Percentiles rank a stretch among this genome's conserved stretches.
These are phyloP conservation scores for Penicillium riverlandense DNA, from an alignment of 495 filamentous ascomycete species.

Conservation along the genomic window DNA sequence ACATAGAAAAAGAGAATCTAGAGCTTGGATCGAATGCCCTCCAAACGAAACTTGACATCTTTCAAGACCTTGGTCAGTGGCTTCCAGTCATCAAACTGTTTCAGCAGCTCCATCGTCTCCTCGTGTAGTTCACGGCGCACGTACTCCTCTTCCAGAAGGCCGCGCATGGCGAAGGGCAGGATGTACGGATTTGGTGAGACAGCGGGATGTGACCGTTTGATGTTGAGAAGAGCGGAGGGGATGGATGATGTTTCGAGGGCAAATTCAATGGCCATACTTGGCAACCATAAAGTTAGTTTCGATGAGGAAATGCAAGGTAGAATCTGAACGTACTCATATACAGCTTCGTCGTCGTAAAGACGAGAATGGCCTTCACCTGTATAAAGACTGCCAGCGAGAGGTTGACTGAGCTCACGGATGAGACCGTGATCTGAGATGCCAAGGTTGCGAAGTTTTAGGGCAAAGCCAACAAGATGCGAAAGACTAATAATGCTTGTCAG, in stretches of 20 bases:
- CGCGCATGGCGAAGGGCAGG: slow-evolving; percentile 89
- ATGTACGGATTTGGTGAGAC: slow-evolving; percentile 72
- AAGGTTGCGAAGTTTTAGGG: slow-evolving; percentile 85
- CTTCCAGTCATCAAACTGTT: slow-evolving; percentile 91
- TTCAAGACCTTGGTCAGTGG: slow-evolving; percentile 82
- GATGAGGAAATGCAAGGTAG: neutral
- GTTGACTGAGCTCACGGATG: slow-evolving; percentile 79
- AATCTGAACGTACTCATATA: slow-evolving; percentile 64
- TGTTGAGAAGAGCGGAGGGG: slow-evolving; percentile 41
- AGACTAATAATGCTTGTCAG: slow-evolving; percentile 41
- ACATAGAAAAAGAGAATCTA: slow-evolving; percentile 21
- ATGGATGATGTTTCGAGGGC: slow-evolving; percentile 75
- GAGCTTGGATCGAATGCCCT: slow-evolving; percentile 82
- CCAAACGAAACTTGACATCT: slow-evolving; percentile 92
- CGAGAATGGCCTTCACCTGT: slow-evolving; percentile 88
- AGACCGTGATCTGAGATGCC: slow-evolving; percentile 89
- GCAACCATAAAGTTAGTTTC: slow-evolving; percentile 10
- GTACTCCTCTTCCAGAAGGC: slow-evolving; percentile 84
- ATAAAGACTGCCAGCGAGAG: slow-evolving; percentile 87
- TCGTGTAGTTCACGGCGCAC: slow-evolving; percentile 69
- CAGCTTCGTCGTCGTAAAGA: slow-evolving; percentile 82
- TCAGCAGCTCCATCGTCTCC: slow-evolving; percentile 73
- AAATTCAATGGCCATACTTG: slow-evolving; percentile 72
- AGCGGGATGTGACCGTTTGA: slow-evolving; percentile 43
- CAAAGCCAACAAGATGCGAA: slow-evolving; percentile 86